Percentiles rank a stretch among this genome's conserved stretches.
phyloP scores from a whole-genome alignment of 331 rosid species.

The Malus hybrid region DNA sequence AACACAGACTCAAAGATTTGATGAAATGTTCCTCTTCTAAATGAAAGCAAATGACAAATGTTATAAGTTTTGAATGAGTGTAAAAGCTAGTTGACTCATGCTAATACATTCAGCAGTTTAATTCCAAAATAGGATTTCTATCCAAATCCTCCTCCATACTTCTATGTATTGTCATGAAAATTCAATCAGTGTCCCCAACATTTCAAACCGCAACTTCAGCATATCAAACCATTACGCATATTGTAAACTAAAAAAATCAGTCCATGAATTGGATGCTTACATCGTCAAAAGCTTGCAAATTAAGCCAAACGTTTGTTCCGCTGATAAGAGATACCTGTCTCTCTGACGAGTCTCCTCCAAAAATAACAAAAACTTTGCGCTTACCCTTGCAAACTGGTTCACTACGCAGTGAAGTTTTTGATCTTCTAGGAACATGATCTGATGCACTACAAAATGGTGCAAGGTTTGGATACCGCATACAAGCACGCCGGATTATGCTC shows the following conservation, averaged over 20 bases:
- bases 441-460: conserved; percentile 43
- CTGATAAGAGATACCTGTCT: conserved; percentile 99
- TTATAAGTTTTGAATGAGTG: background rate
- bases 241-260: conserved; percentile 5
- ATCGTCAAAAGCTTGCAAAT: conserved; percentile 80
- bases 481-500: conserved; percentile 74
- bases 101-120: background rate
- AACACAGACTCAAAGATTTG: background rate
- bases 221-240: conserved; percentile 6
- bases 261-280: conserved; percentile 43
- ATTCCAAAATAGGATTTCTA: background rate
- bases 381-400: conserved; percentile 30
- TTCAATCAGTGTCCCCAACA: background rate
- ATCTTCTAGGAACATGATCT: conserved; percentile 32
- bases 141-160: background rate
- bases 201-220: background rate
- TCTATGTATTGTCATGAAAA: background rate
- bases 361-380: conserved; percentile 71
- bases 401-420: conserved; percentile 28
- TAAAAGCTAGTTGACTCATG: background rate
- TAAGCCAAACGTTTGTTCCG: conserved; percentile 98
- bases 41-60: background rate
- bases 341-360: conserved; percentile 95
- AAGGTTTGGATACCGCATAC: conserved; percentile 64
- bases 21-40: background rate